Percentiles rank a stretch among this genome's conserved stretches.
These are phyloP conservation scores for Phylloporus arenicola DNA, from an alignment of 768 basidiomycete genomes.

Conservation along the genomic window DNA sequence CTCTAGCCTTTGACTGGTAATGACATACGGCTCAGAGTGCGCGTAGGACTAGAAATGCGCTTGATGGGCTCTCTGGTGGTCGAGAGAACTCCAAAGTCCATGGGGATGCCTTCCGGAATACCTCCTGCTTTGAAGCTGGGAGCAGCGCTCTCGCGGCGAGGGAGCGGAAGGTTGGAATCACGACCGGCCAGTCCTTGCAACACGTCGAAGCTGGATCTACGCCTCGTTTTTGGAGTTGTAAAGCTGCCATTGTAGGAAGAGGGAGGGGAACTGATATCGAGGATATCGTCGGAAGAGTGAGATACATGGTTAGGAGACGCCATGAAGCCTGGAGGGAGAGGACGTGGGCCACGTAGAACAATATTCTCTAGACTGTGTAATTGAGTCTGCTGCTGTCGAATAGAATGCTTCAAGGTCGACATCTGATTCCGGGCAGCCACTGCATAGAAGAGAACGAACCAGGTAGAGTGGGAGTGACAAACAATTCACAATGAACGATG, in stretches of 20 bases:
- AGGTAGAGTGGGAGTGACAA: conserved; percentile 17
- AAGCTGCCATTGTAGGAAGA: conserved; percentile 29
- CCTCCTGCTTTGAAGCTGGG: conserved; percentile 41
- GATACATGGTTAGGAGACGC: conserved; percentile 36
- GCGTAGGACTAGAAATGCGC: conserved; percentile 65
- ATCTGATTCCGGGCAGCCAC: conserved; percentile 76
- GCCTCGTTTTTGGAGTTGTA: conserved; percentile 46
- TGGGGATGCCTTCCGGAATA: conserved; percentile 72
- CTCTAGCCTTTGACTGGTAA: conserved; percentile 16
- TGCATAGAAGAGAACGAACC: conserved; percentile 34
- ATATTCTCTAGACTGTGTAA: conserved; percentile 63
- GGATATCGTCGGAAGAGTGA: conserved; percentile 30
- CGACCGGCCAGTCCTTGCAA: conserved; percentile 68
- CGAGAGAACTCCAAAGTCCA: conserved; percentile 42
- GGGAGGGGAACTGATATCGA: conserved; percentile 30
- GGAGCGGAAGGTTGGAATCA: conserved; percentile 69
- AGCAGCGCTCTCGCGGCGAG: conserved; percentile 45
- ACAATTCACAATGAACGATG: conserved; percentile 17
- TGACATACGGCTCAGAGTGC: conserved; percentile 73
- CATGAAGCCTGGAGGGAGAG: conserved; percentile 41
- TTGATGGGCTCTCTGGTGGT: conserved; percentile 39
- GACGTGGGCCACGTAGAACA: conserved; percentile 62
- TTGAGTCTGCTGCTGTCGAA: conserved; percentile 81
- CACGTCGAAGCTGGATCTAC: conserved; percentile 68
- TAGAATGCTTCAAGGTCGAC: conserved; percentile 75